phyloP scores from a whole-genome alignment of 2,329 filamentous ascomycete genomes.

The Cercospora nicotianae region DNA sequence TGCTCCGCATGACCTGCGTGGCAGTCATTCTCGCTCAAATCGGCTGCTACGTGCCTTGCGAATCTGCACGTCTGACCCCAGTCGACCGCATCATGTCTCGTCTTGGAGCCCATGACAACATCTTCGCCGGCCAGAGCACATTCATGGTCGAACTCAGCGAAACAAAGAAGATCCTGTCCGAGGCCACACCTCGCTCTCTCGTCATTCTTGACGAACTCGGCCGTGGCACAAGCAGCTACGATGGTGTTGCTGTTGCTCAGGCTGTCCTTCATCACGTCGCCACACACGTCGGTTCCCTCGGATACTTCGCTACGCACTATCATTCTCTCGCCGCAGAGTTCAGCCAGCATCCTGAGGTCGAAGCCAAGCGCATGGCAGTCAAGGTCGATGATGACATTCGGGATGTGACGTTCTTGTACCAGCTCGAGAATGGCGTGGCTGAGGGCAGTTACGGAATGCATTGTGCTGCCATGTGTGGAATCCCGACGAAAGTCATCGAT shows the following conservation, averaged over 20 bases:
- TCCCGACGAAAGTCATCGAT: constrained; percentile 77
- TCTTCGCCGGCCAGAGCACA: constrained; percentile 94
- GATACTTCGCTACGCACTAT: constrained; percentile 98
- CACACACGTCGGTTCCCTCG: constrained; percentile 86
- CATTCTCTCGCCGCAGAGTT: constrained; percentile 93
- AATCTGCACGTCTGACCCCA: constrained; percentile 79
- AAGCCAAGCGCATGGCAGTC: constrained; percentile 87
- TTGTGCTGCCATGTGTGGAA: constrained; percentile 97
- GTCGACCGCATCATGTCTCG: constrained; percentile 98
- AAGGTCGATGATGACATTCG: constrained; percentile 81
- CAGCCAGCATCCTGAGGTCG: constrained; percentile 81
- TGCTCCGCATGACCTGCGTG: constrained; percentile 93
- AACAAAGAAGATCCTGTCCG: constrained; percentile 94
- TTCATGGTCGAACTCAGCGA: constrained; percentile 98
- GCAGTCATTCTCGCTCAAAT: constrained; percentile 98
- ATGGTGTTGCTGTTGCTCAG: constrained; percentile 94
- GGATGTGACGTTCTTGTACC: constrained; percentile 95
- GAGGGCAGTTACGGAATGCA: constrained; percentile 99
- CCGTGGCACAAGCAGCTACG: constrained; percentile 90
- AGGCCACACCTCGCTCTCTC: constrained; percentile 88
- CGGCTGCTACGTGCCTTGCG: constrained; percentile 85
- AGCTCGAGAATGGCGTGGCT: constrained; percentile 86
- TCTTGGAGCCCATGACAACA: constrained; percentile 96
- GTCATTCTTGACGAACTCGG: constrained; percentile 97
- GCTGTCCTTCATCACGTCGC: constrained; percentile 96